Conservation (phyloP, 2,329 filamentous ascomycete genomes). For the Colletotrichum chrysophilum region DNA sequence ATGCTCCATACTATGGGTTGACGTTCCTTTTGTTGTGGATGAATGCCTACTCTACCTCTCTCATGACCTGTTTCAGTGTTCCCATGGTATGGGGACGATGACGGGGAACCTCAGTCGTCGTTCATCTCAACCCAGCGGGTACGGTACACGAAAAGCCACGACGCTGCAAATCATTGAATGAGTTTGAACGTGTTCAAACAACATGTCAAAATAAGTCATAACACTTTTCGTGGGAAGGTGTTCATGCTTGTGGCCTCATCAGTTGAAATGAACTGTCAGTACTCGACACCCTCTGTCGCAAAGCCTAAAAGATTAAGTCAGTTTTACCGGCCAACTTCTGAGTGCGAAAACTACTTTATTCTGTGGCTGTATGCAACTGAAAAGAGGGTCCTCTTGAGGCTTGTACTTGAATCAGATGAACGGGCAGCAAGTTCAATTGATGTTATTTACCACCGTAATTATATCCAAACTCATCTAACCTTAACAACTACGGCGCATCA, state of each 20-base stretch:
- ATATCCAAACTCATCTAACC: background rate
- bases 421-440: background rate
- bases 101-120: no score
- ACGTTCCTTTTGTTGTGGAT: background rate
- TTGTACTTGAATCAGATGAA: background rate
- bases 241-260: no score
- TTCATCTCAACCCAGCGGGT: background rate
- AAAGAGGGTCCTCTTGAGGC: background rate
- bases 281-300: no score
- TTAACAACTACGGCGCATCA: background rate
- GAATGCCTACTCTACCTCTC: background rate
- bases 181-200: no score
- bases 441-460: background rate
- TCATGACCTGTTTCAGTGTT: background rate
- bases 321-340: background rate
- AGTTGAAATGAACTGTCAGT: no score
- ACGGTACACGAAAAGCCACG: background rate
- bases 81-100: no score
- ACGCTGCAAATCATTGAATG: no score
- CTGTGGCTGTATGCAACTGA: background rate
- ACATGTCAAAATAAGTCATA: no score
- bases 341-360: background rate
- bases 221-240: no score
- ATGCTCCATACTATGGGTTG: background rate
- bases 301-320: background rate